A percentile compares a stretch with the other conserved stretches of the same genome.
Evolutionary conservation across 192 early-diverging fungal species (phyloP).

Genomic region (Mortierella antarctica): DNA sequence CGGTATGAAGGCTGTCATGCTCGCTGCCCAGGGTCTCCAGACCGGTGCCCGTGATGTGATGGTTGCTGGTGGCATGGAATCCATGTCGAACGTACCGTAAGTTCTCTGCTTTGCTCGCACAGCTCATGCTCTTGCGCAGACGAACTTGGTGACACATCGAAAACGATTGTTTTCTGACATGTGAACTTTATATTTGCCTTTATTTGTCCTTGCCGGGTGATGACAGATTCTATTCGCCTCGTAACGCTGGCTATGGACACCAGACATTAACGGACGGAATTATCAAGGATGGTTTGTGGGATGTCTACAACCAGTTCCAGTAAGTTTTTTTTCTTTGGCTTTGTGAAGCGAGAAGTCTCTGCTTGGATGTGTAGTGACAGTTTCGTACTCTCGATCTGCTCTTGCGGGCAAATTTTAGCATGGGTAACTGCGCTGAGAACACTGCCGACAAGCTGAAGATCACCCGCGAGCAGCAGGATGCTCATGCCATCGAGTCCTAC

Average conservation of each 20-base stretch:
- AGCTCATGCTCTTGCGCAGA: neutral
- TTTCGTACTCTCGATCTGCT: neutral
- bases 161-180: conserved; percentile 21
- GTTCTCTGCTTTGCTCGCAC: conserved; percentile 4
- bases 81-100: conserved; percentile 95
- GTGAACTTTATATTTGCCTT: conserved; percentile 19
- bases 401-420: conserved; percentile 18
- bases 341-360: neutral
- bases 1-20: conserved; percentile 96
- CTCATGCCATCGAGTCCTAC: conserved; percentile 86
- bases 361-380: neutral
- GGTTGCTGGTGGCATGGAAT: conserved; percentile 96
- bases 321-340: conserved; percentile 37
- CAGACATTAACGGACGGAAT: conserved; percentile 85
- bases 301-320: conserved; percentile 94
- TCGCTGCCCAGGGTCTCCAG: conserved; percentile 88
- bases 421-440: conserved; percentile 84
- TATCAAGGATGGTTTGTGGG: conserved; percentile 96
- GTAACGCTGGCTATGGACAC: conserved; percentile 83
- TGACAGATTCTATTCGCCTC: conserved; percentile 67
- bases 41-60: conserved; percentile 83
- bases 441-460: conserved; percentile 90
- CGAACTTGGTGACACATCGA: neutral
- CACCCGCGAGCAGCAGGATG: conserved; percentile 91
- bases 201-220: conserved; percentile 18